These are phyloP conservation scores for Epichloe elymi DNA, from an alignment of 2,329 filamentous ascomycete genomes.

Conservation along the genomic window DNA sequence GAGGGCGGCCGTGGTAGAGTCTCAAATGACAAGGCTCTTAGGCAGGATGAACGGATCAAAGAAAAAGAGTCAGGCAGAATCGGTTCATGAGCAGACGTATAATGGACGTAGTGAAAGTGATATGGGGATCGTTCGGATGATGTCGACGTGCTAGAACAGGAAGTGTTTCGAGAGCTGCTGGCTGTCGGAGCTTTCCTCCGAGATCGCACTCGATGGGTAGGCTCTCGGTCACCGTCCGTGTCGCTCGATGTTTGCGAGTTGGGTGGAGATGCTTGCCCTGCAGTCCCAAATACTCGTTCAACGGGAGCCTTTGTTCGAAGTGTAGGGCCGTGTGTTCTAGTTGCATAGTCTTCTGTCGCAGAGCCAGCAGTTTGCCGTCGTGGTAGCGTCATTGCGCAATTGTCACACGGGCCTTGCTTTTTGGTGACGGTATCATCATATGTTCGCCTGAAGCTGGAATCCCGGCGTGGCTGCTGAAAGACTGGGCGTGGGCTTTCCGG, in stretches of 20 bases:
- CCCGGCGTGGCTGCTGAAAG: conserved; percentile 29
- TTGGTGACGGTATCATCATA: conserved; percentile 54
- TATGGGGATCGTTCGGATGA: conserved; percentile 29
- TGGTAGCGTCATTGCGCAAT: conserved; percentile 54
- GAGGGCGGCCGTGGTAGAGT: conserved; percentile 45
- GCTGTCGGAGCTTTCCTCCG: conserved; percentile 32
- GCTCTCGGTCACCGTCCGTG: conserved; percentile 38
- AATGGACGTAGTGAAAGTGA: conserved; percentile 54
- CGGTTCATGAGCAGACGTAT: conserved; percentile 56
- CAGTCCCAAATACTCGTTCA: conserved; percentile 40
- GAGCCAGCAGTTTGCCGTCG: conserved; percentile 17
- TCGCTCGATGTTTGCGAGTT: conserved; percentile 39
- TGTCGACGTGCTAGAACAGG: conserved; percentile 40
- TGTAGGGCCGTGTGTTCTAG: conserved; percentile 37
- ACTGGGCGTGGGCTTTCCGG: conserved; percentile 41
- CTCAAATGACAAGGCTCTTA: conserved; percentile 54
- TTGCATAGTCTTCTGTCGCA: conserved; percentile 16
- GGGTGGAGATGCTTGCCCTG: conserved; percentile 35
- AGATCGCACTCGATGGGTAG: conserved; percentile 21
- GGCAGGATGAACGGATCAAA: conserved; percentile 51
- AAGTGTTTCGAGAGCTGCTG: conserved; percentile 29
- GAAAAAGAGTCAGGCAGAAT: conserved; percentile 49
- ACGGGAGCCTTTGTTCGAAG: conserved; percentile 48
- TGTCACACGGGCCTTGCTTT: conserved; percentile 51
- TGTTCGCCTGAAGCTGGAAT: conserved; percentile 48